Base-by-base conservation (phyloP, 306 rosid species). In the Prunus salicina region DNA sequence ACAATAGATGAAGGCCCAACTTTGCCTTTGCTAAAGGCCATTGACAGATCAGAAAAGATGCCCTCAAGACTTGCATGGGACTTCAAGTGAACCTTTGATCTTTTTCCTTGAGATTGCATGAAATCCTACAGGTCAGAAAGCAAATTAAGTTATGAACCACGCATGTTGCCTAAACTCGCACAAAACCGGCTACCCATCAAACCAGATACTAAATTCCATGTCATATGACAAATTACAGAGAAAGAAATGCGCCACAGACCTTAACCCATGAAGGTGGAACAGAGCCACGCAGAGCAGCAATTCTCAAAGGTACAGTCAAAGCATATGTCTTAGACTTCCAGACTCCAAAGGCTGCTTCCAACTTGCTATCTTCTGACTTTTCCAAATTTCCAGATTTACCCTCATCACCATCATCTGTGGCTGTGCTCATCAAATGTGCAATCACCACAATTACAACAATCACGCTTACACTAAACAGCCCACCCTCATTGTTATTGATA, bases 211-310 rank as follows among this genome's bases (percentile, higher is more conserved):
- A 53, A 49, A 77, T 56, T 22, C 24, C 19, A 69, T n/a, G 13
- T 57, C 45, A 75, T 41, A 58, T 12, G 25, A 61, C 6, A 8
- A 65, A 82, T 25, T 58, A 60, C 49, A 60, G 65, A 50, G 55
- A 69, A 38, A 12, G 69, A 82, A 63, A 62, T 32, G 18, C 32
- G 27, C 56, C 11, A 78, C 80, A 72, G 50, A 89, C 98, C 94
- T 91, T 93, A 84, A 90, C 72, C 98, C 98, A 93, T 14, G 98
- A 87, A 78, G 97, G 98, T 87, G 98, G 98, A 45, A 94, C 41
- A 76, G 98, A 91, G 77, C 96, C 90, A 50, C 91, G 93, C 13
- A 94, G 88, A 81, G 96, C 97, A 82, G 88, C 88, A 76, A 88
- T 68, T 60, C 56, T 90, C 81, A 94, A 79, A 71, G 97, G 97